Evolutionary conservation across 495 filamentous ascomycete genomes (phyloP).

Genomic region (Neurospora tetraspora): DNA sequence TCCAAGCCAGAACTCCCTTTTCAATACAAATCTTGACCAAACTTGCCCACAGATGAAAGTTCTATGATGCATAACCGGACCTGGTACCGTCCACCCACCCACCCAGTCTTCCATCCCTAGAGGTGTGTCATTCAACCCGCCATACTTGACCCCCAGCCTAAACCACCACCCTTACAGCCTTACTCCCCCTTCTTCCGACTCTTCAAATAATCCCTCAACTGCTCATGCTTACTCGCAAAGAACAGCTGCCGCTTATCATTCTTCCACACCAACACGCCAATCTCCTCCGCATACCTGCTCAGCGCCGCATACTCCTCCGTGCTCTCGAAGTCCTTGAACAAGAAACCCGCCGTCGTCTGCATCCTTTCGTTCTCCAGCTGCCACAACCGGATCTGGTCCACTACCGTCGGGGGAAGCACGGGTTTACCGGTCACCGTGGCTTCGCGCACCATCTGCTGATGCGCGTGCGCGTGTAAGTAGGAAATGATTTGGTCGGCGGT

Average conservation of each 20-base stretch:
- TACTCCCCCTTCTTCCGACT: slow-evolving; percentile 43
- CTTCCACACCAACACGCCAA: slow-evolving; percentile 87
- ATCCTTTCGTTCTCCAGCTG: slow-evolving; percentile 94
- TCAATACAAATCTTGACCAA: not conserved
- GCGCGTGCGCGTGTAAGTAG: slow-evolving; percentile 80
- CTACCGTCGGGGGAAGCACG: slow-evolving; percentile 83
- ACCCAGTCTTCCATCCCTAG: not conserved
- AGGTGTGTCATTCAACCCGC: not conserved
- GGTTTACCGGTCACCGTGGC: slow-evolving; percentile 44
- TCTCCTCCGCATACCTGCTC: slow-evolving; percentile 72
- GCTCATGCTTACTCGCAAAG: slow-evolving; percentile 79
- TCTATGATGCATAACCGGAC: not conserved
- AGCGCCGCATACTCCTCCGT: slow-evolving; percentile 66
- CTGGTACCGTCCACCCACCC: not conserved
- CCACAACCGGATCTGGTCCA: slow-evolving; percentile 96
- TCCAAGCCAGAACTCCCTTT: not conserved
- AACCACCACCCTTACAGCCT: not conserved
- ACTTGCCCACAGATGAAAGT: not conserved
- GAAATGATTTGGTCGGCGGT: slow-evolving; percentile 88
- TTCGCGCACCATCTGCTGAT: slow-evolving; percentile 76
- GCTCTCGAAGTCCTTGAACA: slow-evolving; percentile 81
- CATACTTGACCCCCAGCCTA: not conserved
- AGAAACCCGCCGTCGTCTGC: slow-evolving; percentile 65
- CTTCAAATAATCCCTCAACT: slow-evolving; percentile 69
- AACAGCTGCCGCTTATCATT: slow-evolving; percentile 68